Base-by-base conservation (phyloP, 2,329 filamentous ascomycete species). In the Verticillium dahliae region DNA sequence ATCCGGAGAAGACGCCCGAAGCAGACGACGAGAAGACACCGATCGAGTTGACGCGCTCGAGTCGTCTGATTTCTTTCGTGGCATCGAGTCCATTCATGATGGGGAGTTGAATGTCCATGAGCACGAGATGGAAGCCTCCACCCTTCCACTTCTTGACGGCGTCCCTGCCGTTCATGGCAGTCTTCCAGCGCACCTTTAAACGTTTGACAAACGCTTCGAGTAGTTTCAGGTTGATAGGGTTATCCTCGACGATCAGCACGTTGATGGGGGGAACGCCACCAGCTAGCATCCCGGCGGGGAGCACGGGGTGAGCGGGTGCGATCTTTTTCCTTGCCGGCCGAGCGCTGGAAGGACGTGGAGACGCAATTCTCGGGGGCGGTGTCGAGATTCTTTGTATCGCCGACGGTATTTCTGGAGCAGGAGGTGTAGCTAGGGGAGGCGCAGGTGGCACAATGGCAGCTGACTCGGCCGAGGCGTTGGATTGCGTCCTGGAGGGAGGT, bases 71-170 rank as follows among this genome's bases (percentile, higher is more conserved):
- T 77, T 98, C 95, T 67, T 94, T 91, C 0, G 95, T 98, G 15
- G 95, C 95, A 65, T 97, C 92, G 35, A 99, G 79, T 1, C 95
- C 95, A 68, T 90, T 96, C 93, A 99, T 97, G 69, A 97, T 89
- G 4, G 95, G 95, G 62, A 99, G 82, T 73, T 98, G 95, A 67
- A 99, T 98, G 73, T 99, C 95, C 95, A 99, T 99, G 60, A 99
- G 80, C 15, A 99, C 95, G 66, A 99, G 78, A 77, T 99, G 95
- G 71, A 97, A 98, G 0, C 95, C 95, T 39, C 95, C 95, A 4
- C 84, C 83, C 61, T 91, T 88, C 94, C 95, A 99, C 76, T 97
- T 97, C 63, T 85, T 89, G 34, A 98, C 92, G 1, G 95, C 95
- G 66, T 97, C 94, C 65, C 89, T 87, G 31, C 95, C 95, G 73